Percentiles rank a stretch among this genome's conserved stretches.
phyloP scores from a whole-genome alignment of 1,284 basidiomycete genomes.

The Leccinum pachyderme region DNA sequence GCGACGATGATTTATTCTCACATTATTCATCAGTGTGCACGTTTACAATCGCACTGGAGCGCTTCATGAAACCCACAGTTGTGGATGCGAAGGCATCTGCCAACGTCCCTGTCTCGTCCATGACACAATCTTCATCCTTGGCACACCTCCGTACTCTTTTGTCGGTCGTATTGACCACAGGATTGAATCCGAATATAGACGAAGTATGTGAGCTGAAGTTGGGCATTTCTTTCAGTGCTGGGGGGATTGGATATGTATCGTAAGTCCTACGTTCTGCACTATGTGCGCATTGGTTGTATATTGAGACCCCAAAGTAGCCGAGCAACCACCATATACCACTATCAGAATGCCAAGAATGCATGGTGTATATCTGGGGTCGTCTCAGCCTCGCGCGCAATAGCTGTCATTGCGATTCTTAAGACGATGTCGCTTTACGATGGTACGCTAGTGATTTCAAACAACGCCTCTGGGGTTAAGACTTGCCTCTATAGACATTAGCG shows the following conservation, averaged over 20 bases:
- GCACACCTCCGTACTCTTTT: slow-evolving; percentile 46
- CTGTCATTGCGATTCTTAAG: slow-evolving; percentile 66
- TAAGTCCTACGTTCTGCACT: slow-evolving; percentile 28
- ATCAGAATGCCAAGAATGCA: slow-evolving; percentile 37
- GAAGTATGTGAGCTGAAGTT: slow-evolving; percentile 55
- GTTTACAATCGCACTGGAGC: slow-evolving; percentile 46
- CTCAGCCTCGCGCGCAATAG: slow-evolving; percentile 68
- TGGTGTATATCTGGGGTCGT: slow-evolving; percentile 73
- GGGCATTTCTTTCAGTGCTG: slow-evolving; percentile 36
- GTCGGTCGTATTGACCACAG: slow-evolving; percentile 51
- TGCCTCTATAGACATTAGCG: slow-evolving; percentile 52
- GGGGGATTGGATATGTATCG: slow-evolving; percentile 51
- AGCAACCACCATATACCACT: slow-evolving; percentile 45
- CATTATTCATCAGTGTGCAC: slow-evolving; percentile 38
- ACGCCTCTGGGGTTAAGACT: neutral
- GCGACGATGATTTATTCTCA: neutral
- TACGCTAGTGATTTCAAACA: slow-evolving; percentile 28
- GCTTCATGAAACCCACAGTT: slow-evolving; percentile 46
- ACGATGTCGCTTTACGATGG: slow-evolving; percentile 73
- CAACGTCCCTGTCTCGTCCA: slow-evolving; percentile 31
- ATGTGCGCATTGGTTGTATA: neutral
- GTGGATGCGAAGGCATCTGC: slow-evolving; percentile 49
- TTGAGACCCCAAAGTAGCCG: slow-evolving; percentile 18
- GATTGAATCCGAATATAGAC: slow-evolving; percentile 60
- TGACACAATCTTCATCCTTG: slow-evolving; percentile 41